Evolutionary conservation across 208 protist species (phyloP).

Genomic region (Leishmania mexicana): DNA sequence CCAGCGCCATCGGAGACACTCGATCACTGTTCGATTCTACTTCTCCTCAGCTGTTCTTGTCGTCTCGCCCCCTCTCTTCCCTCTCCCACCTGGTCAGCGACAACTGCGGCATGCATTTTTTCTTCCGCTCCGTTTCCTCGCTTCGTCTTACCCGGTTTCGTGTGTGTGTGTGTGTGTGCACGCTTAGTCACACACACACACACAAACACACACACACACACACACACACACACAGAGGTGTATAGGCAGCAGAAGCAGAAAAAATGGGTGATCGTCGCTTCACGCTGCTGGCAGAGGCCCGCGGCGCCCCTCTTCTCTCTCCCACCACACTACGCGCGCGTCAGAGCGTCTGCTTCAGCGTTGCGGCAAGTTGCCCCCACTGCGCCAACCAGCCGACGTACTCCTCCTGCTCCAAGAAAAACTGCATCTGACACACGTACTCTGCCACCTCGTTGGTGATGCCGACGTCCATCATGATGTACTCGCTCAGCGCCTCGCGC

Average conservation of each 20-base stretch:
- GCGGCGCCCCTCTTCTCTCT: neutral
- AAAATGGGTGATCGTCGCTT: neutral
- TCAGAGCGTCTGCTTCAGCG: conserved; percentile 17
- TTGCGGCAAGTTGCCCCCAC: conserved; percentile 43
- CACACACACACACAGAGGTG: no score
- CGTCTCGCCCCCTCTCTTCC: neutral
- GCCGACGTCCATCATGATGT: conserved; percentile 63
- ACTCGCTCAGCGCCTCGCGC: conserved; percentile 53
- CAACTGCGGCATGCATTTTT: neutral
- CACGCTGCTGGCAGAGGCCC: neutral
- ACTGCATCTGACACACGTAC: conserved; percentile 88
- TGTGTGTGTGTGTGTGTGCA: neutral
- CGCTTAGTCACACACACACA: neutral
- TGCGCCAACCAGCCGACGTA: conserved; percentile 82
- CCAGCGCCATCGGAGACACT: neutral
- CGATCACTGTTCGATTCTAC: neutral
- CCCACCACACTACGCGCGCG: neutral
- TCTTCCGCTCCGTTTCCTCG: neutral
- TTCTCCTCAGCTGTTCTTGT: neutral
- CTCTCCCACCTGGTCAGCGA: neutral
- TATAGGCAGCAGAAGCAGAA: neutral
- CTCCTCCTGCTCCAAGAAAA: conserved; percentile 85
- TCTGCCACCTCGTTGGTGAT: conserved; percentile 65
- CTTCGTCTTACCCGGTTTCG: neutral
- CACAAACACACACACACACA: no score